Evolutionary conservation across 371 early-diverging fungal genomes (phyloP), one percentile per base, ranked within the genome.

Genomic region (Chytridium lagenaria): DNA sequence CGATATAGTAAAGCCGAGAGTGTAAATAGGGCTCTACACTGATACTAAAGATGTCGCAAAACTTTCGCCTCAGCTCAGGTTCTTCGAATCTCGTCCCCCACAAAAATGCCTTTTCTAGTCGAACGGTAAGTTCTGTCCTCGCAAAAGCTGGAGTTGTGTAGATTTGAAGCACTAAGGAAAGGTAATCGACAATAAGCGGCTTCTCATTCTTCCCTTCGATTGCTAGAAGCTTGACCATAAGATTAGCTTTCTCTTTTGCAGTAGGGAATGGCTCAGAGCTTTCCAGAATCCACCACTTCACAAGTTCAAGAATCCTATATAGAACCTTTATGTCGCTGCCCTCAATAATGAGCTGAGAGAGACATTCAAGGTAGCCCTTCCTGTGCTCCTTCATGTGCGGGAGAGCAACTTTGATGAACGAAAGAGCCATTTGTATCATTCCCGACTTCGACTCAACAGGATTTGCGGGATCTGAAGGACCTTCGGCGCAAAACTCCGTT

Each of bases 51-150:
- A 95, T 90, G 0, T 85, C 85, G 55, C 91, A 83, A 78, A 99
- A 98, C 61, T 88, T 86, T 23, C 88, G 85, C 1, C 97, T 89
- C 50, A 97, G 83, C 40, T 85, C 81, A 7, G 94, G 92, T 73
- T 94, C 91, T 2, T 90, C 87, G 69, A 87, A 86, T 28, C 90
- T 87, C 5, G 95, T 92, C 2, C 98, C 99, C 50, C 92, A 81
- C 79, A 99, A 84, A 76, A 98, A 99, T 0, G 95, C 98, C 67
- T 91, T 90, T 81, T 99, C 99, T 31, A 99, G 81, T 1, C 94
- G 87, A 1, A 94, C 93, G 0, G 97, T 97, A 68, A 98, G 80
- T 68, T 99, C 99, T 0, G 96, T 89, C 40, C 94, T 86, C 1
- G 91, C 87, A 81, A 96, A 94, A 10, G 85, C 71, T 0, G 92